phyloP scores from a whole-genome alignment of 2,329 filamentous ascomycete species.

The Cladosporium cucumerinum region DNA sequence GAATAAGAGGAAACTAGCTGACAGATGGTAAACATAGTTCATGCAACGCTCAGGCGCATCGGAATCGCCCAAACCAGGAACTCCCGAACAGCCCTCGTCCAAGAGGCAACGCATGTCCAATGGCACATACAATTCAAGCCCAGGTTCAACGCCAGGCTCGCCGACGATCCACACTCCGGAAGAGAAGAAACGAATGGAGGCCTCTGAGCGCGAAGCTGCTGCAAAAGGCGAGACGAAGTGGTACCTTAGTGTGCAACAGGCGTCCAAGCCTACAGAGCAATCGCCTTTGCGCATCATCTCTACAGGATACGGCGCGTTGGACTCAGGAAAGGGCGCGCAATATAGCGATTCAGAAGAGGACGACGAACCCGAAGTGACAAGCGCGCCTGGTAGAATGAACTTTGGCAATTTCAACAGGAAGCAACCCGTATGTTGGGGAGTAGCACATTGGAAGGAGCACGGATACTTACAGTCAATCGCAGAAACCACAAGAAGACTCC shows the following conservation, averaged over 20 bases:
- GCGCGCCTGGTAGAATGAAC: constrained; percentile 44
- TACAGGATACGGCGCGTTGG: constrained; percentile 55
- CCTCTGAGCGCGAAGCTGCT: constrained; percentile 58
- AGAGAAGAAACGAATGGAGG: constrained; percentile 56
- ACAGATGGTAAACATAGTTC: constrained; percentile 52
- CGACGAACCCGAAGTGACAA: constrained; percentile 27
- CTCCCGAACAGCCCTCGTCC: constrained; percentile 50
- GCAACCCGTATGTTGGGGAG: background rate
- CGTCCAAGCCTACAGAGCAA: constrained; percentile 34
- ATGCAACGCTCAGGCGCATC: constrained; percentile 84
- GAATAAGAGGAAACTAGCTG: background rate
- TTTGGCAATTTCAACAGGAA: constrained; percentile 49
- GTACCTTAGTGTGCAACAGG: constrained; percentile 61
- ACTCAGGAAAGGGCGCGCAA: constrained; percentile 29
- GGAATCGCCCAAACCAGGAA: constrained; percentile 41
- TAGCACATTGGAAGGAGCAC: background rate
- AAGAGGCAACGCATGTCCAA: constrained; percentile 63
- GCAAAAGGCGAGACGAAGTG: constrained; percentile 69
- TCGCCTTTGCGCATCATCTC: constrained; percentile 57
- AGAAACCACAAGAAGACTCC: constrained; percentile 40
- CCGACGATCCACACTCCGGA: constrained; percentile 63
- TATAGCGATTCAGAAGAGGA: constrained; percentile 33
- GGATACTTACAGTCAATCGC: constrained; percentile 24
- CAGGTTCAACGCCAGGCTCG: constrained; percentile 47
- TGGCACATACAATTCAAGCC: constrained; percentile 40